These are phyloP conservation scores for Calendula officinalis DNA, from an alignment of 129 eudicot genomes.

Conservation along the genomic window DNA sequence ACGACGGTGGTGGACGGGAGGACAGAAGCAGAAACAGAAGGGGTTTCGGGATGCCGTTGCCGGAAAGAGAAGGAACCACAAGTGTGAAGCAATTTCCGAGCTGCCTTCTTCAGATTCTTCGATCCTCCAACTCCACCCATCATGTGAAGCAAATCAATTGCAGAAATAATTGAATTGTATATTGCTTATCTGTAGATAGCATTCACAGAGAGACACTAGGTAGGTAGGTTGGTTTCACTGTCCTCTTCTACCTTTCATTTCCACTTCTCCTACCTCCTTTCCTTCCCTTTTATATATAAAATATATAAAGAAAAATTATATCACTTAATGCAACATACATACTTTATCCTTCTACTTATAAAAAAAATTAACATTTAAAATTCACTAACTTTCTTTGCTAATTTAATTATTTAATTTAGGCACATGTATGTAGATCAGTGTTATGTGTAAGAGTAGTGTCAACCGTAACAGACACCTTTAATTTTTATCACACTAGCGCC, in stretches of 20 bases:
- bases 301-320: neutral
- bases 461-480: too few relatives aligned
- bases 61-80: constrained; percentile 32
- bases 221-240: constrained; percentile 4
- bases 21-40: too few relatives aligned
- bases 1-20: too few relatives aligned
- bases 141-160: constrained; percentile 9
- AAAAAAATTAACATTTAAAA: too few relatives aligned
- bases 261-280: neutral
- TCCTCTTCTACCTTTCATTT: constrained; percentile 22
- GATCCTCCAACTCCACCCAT: constrained; percentile 27
- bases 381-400: too few relatives aligned
- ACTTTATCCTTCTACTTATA: neutral
- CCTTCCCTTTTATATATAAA: constrained; percentile 8
- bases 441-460: too few relatives aligned
- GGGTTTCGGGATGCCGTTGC: neutral
- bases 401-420: too few relatives aligned
- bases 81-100: constrained; percentile 27
- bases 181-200: too few relatives aligned
- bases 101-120: constrained; percentile 26
- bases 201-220: neutral
- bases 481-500: too few relatives aligned
- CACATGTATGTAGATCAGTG: too few relatives aligned
- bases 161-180: neutral
- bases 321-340: neutral